phyloP scores from a whole-genome alignment of 331 rosid species.

The Rhamnella rubrinervis region DNA sequence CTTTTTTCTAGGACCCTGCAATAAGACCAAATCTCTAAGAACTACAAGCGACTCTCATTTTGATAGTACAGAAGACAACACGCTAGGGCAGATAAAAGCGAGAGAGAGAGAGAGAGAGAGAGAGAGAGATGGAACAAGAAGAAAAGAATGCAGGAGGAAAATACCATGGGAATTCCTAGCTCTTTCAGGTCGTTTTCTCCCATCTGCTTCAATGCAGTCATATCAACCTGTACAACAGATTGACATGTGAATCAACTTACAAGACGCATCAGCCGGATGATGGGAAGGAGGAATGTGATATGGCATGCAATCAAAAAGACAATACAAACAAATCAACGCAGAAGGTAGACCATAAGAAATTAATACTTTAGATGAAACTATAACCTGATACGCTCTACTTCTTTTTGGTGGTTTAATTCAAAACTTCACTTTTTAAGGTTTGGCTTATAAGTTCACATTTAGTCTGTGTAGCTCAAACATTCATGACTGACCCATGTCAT shows the following conservation, averaged over 20 bases:
- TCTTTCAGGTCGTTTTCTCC: conserved; percentile 94
- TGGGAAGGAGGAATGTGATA: neutral
- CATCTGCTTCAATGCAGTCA: conserved; percentile 94
- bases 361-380: neutral
- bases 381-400: too few relatives aligned
- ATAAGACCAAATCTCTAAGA: conserved; percentile 32
- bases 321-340: neutral
- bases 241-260: conserved; percentile 14
- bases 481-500: neutral
- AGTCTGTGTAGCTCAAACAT: neutral
- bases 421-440: too few relatives aligned
- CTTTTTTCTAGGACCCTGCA: conserved; percentile 98
- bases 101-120: neutral
- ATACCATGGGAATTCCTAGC: conserved; percentile 98
- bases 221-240: conserved; percentile 63
- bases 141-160: conserved; percentile 4
- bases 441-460: neutral
- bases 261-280: neutral
- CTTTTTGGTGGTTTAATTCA: too few relatives aligned
- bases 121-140: conserved; percentile 11
- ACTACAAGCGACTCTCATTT: neutral
- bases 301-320: neutral
- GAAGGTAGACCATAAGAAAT: neutral
- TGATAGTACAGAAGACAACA: conserved; percentile 2
- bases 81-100: neutral